Conservation (phyloP, 768 basidiomycete species). For the Tubosaeta sp. region DNA sequence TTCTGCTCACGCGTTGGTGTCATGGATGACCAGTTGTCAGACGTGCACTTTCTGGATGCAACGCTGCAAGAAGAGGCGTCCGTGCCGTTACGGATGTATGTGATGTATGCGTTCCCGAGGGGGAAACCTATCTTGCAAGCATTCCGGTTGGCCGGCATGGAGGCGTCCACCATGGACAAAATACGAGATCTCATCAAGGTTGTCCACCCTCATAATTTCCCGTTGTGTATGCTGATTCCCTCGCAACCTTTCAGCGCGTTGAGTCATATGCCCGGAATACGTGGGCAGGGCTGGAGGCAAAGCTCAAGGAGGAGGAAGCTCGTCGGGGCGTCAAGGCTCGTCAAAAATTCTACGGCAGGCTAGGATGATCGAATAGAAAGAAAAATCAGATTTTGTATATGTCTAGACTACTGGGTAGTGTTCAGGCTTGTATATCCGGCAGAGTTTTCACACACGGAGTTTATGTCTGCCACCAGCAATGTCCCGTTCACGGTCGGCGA, state of each 20-base stretch:
- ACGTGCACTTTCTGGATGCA: constrained; percentile 71
- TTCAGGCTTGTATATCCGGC: no score
- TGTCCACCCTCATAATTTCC: neutral
- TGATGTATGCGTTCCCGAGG: constrained; percentile 58
- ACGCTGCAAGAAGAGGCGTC: constrained; percentile 68
- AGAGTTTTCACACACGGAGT: no score
- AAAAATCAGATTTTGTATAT: no score
- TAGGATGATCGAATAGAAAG: constrained; percentile 8
- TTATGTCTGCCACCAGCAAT: neutral
- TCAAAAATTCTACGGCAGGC: constrained; percentile 41
- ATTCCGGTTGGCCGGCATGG: constrained; percentile 60
- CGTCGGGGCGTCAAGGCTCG: constrained; percentile 58
- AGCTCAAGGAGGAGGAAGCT: constrained; percentile 61
- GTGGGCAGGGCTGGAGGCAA: constrained; percentile 53
- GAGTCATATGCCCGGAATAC: constrained; percentile 61
- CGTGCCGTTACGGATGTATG: constrained; percentile 53
- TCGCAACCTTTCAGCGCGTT: constrained; percentile 53
- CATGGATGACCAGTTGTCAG: constrained; percentile 41
- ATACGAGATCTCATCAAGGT: constrained; percentile 57
- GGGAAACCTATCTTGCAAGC: constrained; percentile 49
- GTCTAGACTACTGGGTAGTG: no score
- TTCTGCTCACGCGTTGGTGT: neutral
- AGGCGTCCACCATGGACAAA: constrained; percentile 48
- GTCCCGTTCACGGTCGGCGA: constrained; percentile 57
- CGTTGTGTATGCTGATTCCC: constrained; percentile 35